These are phyloP conservation scores for Pseudocercospora eumusae DNA, from an alignment of 2,329 filamentous ascomycete species.

Conservation along the genomic window DNA sequence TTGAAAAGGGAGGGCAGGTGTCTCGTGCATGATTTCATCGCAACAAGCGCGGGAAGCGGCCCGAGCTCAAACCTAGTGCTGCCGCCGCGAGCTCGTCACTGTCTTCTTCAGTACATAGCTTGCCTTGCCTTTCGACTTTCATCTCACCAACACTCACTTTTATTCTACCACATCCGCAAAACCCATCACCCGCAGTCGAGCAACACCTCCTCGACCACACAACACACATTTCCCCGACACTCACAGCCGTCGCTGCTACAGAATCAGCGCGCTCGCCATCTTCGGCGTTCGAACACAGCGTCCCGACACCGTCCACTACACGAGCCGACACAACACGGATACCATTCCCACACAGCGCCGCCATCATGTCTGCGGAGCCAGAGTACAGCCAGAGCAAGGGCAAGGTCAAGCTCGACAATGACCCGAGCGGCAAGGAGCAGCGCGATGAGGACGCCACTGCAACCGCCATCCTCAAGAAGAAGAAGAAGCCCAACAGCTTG, in stretches of 20 bases:
- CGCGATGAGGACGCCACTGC: conserved; percentile 81
- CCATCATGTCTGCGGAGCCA: conserved; percentile 54
- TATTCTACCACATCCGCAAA: not conserved
- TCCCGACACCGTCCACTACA: conserved; percentile 21
- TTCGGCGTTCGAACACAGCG: conserved; percentile 15
- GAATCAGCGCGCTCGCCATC: conserved; percentile 7
- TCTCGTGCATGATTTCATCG: conserved; percentile 5
- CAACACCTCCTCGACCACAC: conserved; percentile 10
- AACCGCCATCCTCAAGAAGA: conserved; percentile 98
- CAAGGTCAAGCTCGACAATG: conserved; percentile 50
- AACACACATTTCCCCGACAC: conserved; percentile 1
- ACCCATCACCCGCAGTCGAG: conserved; percentile 9
- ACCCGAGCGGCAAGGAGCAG: conserved; percentile 41
- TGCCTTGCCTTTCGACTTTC: not conserved
- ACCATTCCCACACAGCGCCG: conserved; percentile 11
- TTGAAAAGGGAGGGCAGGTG: too few species aligned
- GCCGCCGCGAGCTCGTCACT: conserved; percentile 1
- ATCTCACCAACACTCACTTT: conserved; percentile 3
- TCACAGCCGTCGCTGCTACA: conserved; percentile 6
- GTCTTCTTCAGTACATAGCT: not conserved
- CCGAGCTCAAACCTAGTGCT: conserved; percentile 2
- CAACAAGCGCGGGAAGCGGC: not conserved
- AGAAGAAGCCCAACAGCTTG: conserved; percentile 99
- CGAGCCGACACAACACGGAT: conserved; percentile 10
- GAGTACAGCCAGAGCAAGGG: conserved; percentile 46